Evolutionary conservation across 2,329 filamentous ascomycete species (phyloP), one percentile per base, ranked within the genome.

Genomic region (Aspergillus costaricaensis): DNA sequence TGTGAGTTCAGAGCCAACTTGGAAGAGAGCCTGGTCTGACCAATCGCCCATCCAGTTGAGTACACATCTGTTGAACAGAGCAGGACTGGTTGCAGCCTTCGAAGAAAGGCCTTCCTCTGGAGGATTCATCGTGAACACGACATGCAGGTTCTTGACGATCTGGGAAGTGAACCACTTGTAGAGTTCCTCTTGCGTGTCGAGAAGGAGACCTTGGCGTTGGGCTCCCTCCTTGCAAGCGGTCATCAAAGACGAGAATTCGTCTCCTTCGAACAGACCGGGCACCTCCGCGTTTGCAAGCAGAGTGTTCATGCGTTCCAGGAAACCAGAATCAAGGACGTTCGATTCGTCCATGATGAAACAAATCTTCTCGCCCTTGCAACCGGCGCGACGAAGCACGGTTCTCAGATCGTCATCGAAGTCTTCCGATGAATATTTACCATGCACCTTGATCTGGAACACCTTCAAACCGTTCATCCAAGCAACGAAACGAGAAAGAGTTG

Each of bases 131-230:
- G 95, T 99, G 77, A 99, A 99, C 21, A 99, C 95, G 51, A 99
- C 95, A 72, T 99, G 95, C 43, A 99, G 81, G 73, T 99, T 99
- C 82, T 96, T 96, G 75, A 99, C 91, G 70, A 99, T 98, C 76
- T 99, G 95, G 70, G 96, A 91, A 0, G 96, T 99, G 80, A 99
- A 99, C 95, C 95, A 99, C 80, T 98, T 98, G 84, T 99, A 99
- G n/a, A 99, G 83, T 77, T 99, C 95, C 80, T 99, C 96, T 68
- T 96, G 93, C 1, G 95, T 98, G 79, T 99, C 95, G 1, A 99
- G 86, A 61, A 98, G 87, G 60, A 98, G 84, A 51, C 95, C 95
- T 80, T 99, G 95, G 63, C 93, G 89, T 76, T 99, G 95, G 19
- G 95, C 94, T 61, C 95, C 96, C 80, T 99, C 95, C 77, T 97